These are phyloP conservation scores for Russula emetica DNA, from an alignment of 768 basidiomycete species.

Conservation along the genomic window DNA sequence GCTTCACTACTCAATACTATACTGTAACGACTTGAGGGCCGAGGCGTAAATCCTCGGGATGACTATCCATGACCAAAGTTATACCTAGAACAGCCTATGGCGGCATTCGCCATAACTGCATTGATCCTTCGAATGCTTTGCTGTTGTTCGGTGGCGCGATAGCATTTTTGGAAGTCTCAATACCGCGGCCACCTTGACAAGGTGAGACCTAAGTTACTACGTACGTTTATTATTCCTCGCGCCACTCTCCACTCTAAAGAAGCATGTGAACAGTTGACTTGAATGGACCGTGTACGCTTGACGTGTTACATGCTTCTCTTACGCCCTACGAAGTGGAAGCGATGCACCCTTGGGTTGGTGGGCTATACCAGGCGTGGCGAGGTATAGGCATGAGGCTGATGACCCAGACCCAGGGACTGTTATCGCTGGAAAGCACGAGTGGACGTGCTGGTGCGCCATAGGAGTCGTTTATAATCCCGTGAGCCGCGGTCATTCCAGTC, in stretches of 20 bases:
- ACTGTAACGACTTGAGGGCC: background rate
- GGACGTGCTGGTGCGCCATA: background rate
- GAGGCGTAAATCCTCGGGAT: background rate
- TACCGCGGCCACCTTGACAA: no score
- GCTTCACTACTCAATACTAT: background rate
- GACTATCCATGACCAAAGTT: background rate
- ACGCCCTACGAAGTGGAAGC: background rate
- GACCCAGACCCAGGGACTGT: background rate
- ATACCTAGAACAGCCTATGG: background rate
- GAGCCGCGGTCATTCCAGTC: background rate
- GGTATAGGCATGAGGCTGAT: background rate
- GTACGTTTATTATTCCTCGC: no score
- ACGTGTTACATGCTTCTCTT: background rate
- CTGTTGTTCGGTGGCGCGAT: background rate
- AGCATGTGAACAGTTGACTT: background rate
- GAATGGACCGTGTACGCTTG: background rate
- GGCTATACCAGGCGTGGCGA: background rate
- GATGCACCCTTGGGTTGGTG: background rate
- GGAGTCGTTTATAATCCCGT: background rate
- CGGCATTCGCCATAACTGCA: background rate
- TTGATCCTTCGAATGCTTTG: background rate
- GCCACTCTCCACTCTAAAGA: background rate
- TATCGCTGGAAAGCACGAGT: background rate
- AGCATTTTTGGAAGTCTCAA: background rate
- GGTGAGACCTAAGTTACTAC: no score